These are phyloP conservation scores for Chenopodium suecicum DNA, from an alignment of 148 eudicot genomes.

Conservation along the genomic window DNA sequence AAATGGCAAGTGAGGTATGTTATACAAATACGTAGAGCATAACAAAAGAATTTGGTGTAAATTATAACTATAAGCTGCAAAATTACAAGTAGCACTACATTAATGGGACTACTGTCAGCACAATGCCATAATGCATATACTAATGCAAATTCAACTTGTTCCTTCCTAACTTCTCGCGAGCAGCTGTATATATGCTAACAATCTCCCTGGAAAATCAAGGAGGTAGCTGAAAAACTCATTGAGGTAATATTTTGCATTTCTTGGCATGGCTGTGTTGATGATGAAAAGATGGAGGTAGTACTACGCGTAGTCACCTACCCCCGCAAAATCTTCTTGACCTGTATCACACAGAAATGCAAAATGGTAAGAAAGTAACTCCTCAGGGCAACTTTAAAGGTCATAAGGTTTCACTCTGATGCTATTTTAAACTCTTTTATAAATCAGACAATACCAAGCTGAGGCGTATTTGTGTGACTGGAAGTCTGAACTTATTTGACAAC, in stretches of 20 bases:
- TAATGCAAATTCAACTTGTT: not conserved
- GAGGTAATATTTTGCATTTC: not conserved
- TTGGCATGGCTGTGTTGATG: not conserved
- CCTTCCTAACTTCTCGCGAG: not conserved
- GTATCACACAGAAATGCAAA: slow-evolving; percentile 27
- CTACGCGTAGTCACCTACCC: slow-evolving; percentile 9
- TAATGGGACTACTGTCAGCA: slow-evolving; percentile 7
- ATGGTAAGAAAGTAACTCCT: not conserved
- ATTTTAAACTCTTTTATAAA: too few relatives aligned
- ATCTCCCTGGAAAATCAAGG: slow-evolving; percentile 4
- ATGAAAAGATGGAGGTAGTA: not conserved
- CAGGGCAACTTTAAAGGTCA: not conserved
- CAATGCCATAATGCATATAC: not conserved
- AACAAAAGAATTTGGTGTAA: not conserved
- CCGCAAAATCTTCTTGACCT: slow-evolving; percentile 56
- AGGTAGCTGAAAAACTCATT: not conserved
- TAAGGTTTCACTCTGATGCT: too few relatives aligned
- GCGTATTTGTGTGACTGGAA: not conserved
- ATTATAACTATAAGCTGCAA: slow-evolving; percentile 6
- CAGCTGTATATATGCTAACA: not conserved
- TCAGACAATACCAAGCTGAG: too few relatives aligned
- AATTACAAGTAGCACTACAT: slow-evolving; percentile 11
- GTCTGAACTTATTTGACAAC: not conserved
- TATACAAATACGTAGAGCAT: not conserved
- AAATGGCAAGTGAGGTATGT: not conserved